Evolutionary conservation across 2,329 filamentous ascomycete genomes (phyloP).

Genomic region (Aspergillus novoparasiticus): DNA sequence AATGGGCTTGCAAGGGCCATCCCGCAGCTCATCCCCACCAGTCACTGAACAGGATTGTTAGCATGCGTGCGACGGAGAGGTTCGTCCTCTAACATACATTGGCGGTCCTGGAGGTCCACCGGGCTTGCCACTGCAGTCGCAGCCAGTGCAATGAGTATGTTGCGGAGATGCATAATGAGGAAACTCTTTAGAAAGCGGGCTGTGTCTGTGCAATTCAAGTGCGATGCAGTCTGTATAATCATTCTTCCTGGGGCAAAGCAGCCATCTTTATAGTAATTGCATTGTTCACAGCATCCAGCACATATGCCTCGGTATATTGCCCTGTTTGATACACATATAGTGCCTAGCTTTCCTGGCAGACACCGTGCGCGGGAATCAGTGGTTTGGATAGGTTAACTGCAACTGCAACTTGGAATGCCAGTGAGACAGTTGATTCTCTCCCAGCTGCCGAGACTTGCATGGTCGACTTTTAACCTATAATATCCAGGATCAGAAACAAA

Average conservation of each 20-base stretch:
- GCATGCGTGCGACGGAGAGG: too few relatives aligned
- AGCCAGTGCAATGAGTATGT: not conserved
- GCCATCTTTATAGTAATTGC: not conserved
- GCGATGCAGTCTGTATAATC: not conserved
- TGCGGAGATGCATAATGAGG: not conserved
- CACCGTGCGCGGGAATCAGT: not conserved
- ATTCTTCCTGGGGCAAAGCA: not conserved
- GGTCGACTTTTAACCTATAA: not conserved
- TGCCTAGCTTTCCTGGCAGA: not conserved
- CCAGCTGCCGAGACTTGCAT: not conserved
- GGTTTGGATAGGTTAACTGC: not conserved
- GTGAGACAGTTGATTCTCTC: not conserved
- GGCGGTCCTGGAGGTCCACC: not conserved
- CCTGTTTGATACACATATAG: not conserved
- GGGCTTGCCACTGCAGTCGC: not conserved
- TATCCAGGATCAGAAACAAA: not conserved
- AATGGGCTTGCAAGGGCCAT: conserved; percentile 10
- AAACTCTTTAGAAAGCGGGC: too few relatives aligned
- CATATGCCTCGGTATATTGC: not conserved
- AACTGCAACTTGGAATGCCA: not conserved
- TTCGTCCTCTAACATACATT: not conserved
- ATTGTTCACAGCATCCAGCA: not conserved
- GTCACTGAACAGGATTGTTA: not conserved
- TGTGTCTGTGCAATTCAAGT: not conserved
- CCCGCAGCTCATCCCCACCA: conserved; percentile 7